Conservation (phyloP, 1,139 yeast genomes). For the Yamadazyma atlantica region DNA sequence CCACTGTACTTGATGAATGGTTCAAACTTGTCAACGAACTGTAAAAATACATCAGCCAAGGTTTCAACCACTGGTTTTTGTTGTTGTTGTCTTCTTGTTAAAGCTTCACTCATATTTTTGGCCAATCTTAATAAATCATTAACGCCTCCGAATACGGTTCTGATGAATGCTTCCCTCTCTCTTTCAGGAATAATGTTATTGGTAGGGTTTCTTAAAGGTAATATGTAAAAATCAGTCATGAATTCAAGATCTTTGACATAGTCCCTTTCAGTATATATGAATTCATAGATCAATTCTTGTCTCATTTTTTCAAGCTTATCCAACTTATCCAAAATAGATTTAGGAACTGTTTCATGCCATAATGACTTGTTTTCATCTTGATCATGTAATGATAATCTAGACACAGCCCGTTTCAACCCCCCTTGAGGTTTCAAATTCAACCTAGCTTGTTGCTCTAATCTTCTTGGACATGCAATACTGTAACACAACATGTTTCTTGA, state of each 20-base stretch:
- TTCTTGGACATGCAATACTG: constrained; percentile 95
- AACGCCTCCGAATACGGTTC: constrained; percentile 89
- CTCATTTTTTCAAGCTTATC: constrained; percentile 87
- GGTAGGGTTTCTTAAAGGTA: constrained; percentile 73
- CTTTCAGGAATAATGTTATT: constrained; percentile 84
- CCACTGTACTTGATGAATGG: constrained; percentile 94
- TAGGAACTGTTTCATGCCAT: constrained; percentile 93
- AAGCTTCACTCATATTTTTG: constrained; percentile 81
- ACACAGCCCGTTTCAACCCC: constrained; percentile 80
- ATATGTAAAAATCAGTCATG: constrained; percentile 89
- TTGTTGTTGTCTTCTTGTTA: constrained; percentile 83
- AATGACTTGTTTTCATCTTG: constrained; percentile 83
- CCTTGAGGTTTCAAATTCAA: constrained; percentile 87
- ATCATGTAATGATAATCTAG: constrained; percentile 72
- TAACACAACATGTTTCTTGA: constrained; percentile 85
- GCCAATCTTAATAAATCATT: constrained; percentile 85
- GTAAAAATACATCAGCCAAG: constrained; percentile 84
- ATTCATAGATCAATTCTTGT: constrained; percentile 93
- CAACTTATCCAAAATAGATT: constrained; percentile 71
- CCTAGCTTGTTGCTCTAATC: constrained; percentile 94
- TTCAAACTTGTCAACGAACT: constrained; percentile 82
- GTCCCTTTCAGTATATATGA: constrained; percentile 90
- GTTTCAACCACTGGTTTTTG: constrained; percentile 79
- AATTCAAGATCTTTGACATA: constrained; percentile 94
- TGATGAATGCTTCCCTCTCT: constrained; percentile 85